Percentiles rank a stretch among this genome's conserved stretches.
These are phyloP conservation scores for Fusarium floridanum DNA, from an alignment of 2,329 filamentous ascomycete genomes.

Conservation along the genomic window DNA sequence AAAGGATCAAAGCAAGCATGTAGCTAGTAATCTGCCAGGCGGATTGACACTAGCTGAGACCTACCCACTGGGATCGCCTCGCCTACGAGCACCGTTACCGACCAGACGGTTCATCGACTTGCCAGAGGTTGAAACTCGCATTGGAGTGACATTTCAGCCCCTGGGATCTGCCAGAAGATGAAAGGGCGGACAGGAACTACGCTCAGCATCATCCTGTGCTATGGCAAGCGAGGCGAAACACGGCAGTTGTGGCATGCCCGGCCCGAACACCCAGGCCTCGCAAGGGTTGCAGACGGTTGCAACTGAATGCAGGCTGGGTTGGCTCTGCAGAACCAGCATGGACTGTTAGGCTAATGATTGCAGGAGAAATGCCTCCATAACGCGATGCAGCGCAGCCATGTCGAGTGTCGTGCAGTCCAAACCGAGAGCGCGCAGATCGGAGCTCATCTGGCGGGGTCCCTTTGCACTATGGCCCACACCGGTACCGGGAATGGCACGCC, in stretches of 20 bases:
- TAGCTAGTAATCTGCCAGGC: not conserved
- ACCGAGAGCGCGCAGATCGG: not conserved
- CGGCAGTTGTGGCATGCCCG: conserved; percentile 19
- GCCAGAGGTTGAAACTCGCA: conserved; percentile 1
- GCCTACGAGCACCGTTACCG: conserved; percentile 2
- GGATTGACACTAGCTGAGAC: not conserved
- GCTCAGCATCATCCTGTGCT: not conserved
- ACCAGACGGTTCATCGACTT: conserved; percentile 6
- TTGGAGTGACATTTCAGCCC: conserved; percentile 2
- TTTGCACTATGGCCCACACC: conserved; percentile 12
- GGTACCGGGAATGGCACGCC: conserved; percentile 2
- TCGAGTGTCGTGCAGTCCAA: conserved; percentile 3
- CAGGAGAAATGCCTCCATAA: conserved; percentile 16
- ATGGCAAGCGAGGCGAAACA: conserved; percentile 6
- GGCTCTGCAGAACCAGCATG: conserved; percentile 4
- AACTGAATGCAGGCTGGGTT: not conserved
- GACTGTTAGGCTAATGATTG: conserved; percentile 5
- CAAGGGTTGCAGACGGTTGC: not conserved
- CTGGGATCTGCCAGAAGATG: conserved; percentile 1
- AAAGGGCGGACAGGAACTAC: not conserved
- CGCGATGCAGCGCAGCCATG: conserved; percentile 7
- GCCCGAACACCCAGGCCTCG: conserved; percentile 9
- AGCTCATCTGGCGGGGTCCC: conserved; percentile 11
- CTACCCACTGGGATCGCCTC: not conserved
- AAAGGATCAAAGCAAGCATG: not conserved